Evolutionary conservation across 2,329 filamentous ascomycete species (phyloP).

Genomic region (Pyrenochaeta sp.): DNA sequence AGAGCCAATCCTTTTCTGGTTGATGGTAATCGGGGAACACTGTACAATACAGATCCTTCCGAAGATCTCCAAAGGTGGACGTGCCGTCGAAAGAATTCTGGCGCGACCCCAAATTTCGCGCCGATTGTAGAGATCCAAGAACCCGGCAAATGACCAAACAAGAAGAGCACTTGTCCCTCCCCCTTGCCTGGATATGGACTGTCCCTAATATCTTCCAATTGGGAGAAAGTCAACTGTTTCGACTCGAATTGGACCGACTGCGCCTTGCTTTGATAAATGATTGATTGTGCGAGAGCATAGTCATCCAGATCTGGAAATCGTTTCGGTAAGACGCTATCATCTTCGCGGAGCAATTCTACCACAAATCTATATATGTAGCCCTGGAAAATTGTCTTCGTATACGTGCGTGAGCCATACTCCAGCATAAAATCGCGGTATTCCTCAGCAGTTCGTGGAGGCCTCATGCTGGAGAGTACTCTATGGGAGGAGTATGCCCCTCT

Average conservation of each 20-base stretch:
- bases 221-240: slow-evolving; percentile 2
- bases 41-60: slow-evolving; percentile 9
- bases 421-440: slow-evolving; percentile 6
- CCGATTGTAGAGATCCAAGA: slow-evolving; percentile 12
- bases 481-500: not conserved
- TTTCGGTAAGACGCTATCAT: not conserved
- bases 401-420: slow-evolving; percentile 10
- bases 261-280: not conserved
- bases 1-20: slow-evolving; percentile 7
- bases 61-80: slow-evolving; percentile 12
- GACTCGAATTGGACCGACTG: not conserved
- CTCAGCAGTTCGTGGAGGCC: slow-evolving; percentile 1
- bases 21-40: slow-evolving; percentile 3
- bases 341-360: slow-evolving; percentile 1
- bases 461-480: slow-evolving; percentile 1
- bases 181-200: slow-evolving; percentile 1
- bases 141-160: slow-evolving; percentile 10
- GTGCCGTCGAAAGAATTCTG: slow-evolving; percentile 13
- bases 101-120: slow-evolving; percentile 6
- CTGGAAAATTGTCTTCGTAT: slow-evolving; percentile 12
- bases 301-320: slow-evolving; percentile 8
- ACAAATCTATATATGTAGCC: slow-evolving; percentile 14
- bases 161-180: slow-evolving; percentile 12
- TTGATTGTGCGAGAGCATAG: slow-evolving; percentile 3
- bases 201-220: slow-evolving; percentile 1